Conservation (phyloP, 2,329 filamentous ascomycete species). For the Keithomyces neogunnii region DNA sequence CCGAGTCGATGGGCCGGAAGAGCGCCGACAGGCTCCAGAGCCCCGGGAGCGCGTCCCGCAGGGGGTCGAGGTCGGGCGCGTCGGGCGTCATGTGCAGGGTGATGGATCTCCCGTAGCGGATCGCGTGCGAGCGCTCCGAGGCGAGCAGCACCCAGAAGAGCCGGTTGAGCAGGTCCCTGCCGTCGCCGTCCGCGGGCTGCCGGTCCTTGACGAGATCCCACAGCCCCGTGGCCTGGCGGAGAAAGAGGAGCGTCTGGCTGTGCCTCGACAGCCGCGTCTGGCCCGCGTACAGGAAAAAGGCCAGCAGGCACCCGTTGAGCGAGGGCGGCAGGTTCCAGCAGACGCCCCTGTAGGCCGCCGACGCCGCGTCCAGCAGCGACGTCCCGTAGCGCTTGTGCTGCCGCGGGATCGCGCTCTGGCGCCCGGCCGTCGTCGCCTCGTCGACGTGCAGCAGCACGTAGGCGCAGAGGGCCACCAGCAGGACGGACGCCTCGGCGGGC, state of each 20-base stretch:
- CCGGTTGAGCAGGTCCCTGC: slow-evolving; percentile 20
- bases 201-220: slow-evolving; percentile 26
- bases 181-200: slow-evolving; percentile 5
- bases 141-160: slow-evolving; percentile 36
- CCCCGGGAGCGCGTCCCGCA: slow-evolving; percentile 22
- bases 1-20: slow-evolving; percentile 32
- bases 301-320: slow-evolving; percentile 30
- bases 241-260: slow-evolving; percentile 32
- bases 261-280: slow-evolving; percentile 33
- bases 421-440: slow-evolving; percentile 19
- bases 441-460: slow-evolving; percentile 34
- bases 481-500: slow-evolving; percentile 25
- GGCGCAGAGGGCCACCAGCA: slow-evolving; percentile 30
- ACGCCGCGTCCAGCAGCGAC: slow-evolving; percentile 27
- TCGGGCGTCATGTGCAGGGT: slow-evolving; percentile 32
- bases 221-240: slow-evolving; percentile 34
- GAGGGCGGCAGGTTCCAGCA: slow-evolving; percentile 25
- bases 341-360: slow-evolving; percentile 24
- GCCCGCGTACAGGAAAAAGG: slow-evolving; percentile 37
- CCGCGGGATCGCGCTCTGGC: slow-evolving; percentile 24
- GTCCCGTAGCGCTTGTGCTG: slow-evolving; percentile 21
- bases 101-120: slow-evolving; percentile 34
- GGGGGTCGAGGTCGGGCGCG: slow-evolving; percentile 22
- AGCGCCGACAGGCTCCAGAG: slow-evolving; percentile 32
- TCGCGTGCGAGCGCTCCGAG: slow-evolving; percentile 35